Conservation (phyloP, 148 eudicot species). For the Camellia japonica region DNA sequence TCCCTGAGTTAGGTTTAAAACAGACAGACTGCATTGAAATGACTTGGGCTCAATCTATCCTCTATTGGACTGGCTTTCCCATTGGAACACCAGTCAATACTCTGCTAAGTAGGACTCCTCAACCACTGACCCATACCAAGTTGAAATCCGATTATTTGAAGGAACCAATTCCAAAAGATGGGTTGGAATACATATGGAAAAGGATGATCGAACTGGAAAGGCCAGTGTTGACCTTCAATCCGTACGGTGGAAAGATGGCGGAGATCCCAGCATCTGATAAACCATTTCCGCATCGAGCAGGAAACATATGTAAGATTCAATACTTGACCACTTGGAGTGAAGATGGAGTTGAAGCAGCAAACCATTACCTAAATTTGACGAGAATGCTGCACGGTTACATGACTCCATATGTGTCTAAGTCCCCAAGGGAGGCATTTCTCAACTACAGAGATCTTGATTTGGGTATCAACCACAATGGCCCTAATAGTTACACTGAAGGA, state of each 20-base stretch:
- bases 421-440: slow-evolving; percentile 31
- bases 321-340: slow-evolving; percentile 29
- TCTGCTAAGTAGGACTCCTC: slow-evolving; percentile 25
- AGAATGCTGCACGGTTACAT: slow-evolving; percentile 18
- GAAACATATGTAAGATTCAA: slow-evolving; percentile 26
- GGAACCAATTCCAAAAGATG: slow-evolving; percentile 26
- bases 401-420: slow-evolving; percentile 31
- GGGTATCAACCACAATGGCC: slow-evolving; percentile 23
- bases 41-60: slow-evolving; percentile 31
- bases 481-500: neutral
- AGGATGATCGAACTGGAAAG: slow-evolving; percentile 29
- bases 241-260: slow-evolving; percentile 30
- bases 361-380: slow-evolving; percentile 10
- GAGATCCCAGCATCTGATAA: slow-evolving; percentile 25
- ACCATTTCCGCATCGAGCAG: slow-evolving; percentile 36
- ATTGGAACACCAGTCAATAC: slow-evolving; percentile 23
- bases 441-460: slow-evolving; percentile 36
- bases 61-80: slow-evolving; percentile 17
- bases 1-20: slow-evolving; percentile 31
- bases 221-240: slow-evolving; percentile 28
- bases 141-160: slow-evolving; percentile 34
- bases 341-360: slow-evolving; percentile 16
- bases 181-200: slow-evolving; percentile 28
- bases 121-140: slow-evolving; percentile 6
- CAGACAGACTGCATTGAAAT: slow-evolving; percentile 23